phyloP scores from a whole-genome alignment of 371 early-diverging fungal genomes.

The Mortierella sp. region DNA sequence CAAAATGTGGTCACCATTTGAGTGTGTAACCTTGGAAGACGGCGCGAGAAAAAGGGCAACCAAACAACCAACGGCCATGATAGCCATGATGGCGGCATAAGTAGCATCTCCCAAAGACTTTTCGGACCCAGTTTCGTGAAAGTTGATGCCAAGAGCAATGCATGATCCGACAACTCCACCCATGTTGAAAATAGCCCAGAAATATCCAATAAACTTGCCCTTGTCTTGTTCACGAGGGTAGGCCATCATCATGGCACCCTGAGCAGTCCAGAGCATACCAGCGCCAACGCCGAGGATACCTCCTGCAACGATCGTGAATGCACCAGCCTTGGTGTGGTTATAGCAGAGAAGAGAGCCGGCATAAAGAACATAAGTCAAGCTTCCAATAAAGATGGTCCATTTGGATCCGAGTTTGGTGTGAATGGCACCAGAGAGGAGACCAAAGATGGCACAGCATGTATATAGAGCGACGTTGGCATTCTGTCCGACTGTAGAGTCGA shows the following conservation, averaged over 20 bases:
- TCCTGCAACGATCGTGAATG: neutral
- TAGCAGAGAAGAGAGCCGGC: conserved; percentile 57
- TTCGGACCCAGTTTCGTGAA: neutral
- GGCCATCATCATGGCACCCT: conserved; percentile 16
- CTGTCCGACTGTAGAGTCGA: conserved; percentile 72
- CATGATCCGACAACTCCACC: neutral
- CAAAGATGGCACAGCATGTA: conserved; percentile 77
- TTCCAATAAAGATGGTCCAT: conserved; percentile 66
- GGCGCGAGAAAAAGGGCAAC: neutral
- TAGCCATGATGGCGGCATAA: neutral
- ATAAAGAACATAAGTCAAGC: conserved; percentile 45
- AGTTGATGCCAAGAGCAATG: conserved; percentile 2
- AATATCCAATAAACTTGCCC: conserved; percentile 10
- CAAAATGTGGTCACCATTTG: neutral
- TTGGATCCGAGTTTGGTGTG: conserved; percentile 72
- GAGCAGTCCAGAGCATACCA: conserved; percentile 10
- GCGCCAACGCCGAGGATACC: conserved; percentile 8
- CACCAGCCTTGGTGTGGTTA: conserved; percentile 1
- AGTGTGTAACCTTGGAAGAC: neutral
- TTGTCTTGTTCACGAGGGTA: conserved; percentile 9
- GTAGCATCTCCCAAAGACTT: conserved; percentile 2
- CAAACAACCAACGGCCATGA: conserved; percentile 5
- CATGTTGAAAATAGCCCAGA: conserved; percentile 12
- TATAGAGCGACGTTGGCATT: conserved; percentile 84
- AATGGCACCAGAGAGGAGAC: conserved; percentile 73